Percentiles rank a stretch among this genome's conserved stretches.
Conservation (phyloP, 2,329 filamentous ascomycete genomes). For the Parastagonospora avenae region DNA sequence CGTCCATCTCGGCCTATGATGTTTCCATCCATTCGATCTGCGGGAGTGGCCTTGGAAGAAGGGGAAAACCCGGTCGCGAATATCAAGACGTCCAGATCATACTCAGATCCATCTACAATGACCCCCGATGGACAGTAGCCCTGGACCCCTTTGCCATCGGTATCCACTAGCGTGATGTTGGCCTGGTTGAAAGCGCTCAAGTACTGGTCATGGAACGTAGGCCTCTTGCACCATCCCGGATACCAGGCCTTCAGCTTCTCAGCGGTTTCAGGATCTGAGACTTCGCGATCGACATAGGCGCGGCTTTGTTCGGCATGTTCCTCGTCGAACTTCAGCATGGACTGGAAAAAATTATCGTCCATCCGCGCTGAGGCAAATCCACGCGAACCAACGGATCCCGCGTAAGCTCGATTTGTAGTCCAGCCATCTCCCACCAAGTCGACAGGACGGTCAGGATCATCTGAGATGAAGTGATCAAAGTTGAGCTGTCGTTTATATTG, state of each 20-base stretch:
- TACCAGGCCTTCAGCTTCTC: slow-evolving; percentile 64
- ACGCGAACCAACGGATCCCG: not conserved
- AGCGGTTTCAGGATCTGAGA: slow-evolving; percentile 53
- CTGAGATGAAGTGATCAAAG: slow-evolving; percentile 35
- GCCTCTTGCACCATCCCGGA: slow-evolving; percentile 65
- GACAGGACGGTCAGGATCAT: not conserved
- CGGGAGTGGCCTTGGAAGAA: slow-evolving; percentile 19
- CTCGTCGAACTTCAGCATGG: not conserved
- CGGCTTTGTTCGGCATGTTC: slow-evolving; percentile 10
- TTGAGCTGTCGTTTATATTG: slow-evolving; percentile 53
- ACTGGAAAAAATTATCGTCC: not conserved
- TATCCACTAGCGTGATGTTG: slow-evolving; percentile 65
- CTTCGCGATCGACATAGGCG: slow-evolving; percentile 47
- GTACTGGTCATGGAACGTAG: slow-evolving; percentile 65
- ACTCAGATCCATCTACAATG: slow-evolving; percentile 53
- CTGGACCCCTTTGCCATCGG: slow-evolving; percentile 58
- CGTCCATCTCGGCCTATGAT: slow-evolving; percentile 52
- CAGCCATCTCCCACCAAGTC: not conserved
- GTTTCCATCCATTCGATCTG: slow-evolving; percentile 28
- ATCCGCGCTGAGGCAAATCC: not conserved
- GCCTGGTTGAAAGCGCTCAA: slow-evolving; percentile 62
- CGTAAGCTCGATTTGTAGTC: not conserved
- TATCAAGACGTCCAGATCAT: slow-evolving; percentile 53
- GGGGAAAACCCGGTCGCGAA: slow-evolving; percentile 52
- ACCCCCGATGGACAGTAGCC: slow-evolving; percentile 53